These are phyloP conservation scores for Coemansia furcata DNA, from an alignment of 192 early-diverging fungal genomes.

Conservation along the genomic window DNA sequence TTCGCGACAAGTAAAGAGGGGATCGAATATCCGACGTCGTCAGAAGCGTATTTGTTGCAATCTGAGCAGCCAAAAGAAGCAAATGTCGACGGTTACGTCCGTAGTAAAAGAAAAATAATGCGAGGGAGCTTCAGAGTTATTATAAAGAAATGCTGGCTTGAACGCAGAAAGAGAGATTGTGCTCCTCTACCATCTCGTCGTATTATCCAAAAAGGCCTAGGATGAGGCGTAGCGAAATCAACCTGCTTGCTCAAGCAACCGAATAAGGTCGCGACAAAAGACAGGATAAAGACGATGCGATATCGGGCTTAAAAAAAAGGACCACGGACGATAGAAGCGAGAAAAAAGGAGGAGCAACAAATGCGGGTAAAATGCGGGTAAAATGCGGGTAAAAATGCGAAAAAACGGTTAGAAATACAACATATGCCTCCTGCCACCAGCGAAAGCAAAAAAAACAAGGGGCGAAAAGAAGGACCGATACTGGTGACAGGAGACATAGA, in stretches of 20 bases:
- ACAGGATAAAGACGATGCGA: neutral
- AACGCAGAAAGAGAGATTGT: neutral
- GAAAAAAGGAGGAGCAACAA: neutral
- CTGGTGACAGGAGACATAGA: neutral
- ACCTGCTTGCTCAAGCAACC: neutral
- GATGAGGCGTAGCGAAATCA: no score
- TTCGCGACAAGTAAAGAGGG: neutral
- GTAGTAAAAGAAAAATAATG: neutral
- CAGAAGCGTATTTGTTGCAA: slow-evolving; percentile 2
- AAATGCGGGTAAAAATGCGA: neutral
- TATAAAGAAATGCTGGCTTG: neutral
- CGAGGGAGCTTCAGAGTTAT: neutral
- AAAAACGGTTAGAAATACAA: neutral
- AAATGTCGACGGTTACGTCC: slow-evolving; percentile 1
- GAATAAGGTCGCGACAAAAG: neutral
- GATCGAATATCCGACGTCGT: slow-evolving; percentile 2
- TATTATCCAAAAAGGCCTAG: neutral
- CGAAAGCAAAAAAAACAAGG: neutral
- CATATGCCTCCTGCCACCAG: neutral
- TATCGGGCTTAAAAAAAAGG: neutral
- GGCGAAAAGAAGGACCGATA: no score
- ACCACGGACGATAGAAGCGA: neutral
- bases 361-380: neutral
- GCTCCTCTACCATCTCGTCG: neutral
- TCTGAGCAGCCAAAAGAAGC: neutral